These are phyloP conservation scores for Erodium maritimum DNA, from an alignment of 345 rosid species.

Conservation along the genomic window DNA sequence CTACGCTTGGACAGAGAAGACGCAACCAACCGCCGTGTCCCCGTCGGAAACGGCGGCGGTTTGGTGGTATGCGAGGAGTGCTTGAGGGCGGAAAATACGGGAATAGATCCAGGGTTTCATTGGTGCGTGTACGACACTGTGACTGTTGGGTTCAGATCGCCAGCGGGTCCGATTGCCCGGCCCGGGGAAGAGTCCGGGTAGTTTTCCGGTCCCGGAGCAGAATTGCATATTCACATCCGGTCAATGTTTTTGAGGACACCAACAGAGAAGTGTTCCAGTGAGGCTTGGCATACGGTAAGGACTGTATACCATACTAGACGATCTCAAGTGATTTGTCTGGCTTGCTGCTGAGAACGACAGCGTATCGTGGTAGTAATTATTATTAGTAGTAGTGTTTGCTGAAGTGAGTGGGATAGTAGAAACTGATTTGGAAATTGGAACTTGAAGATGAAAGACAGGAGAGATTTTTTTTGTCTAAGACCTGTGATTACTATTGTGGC, in stretches of 20 bases:
- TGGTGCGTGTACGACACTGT: constrained; percentile 36
- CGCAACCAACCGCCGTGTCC: neutral
- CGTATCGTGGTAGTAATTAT: too few relatives aligned
- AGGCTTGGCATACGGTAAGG: neutral
- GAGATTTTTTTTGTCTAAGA: too few relatives aligned
- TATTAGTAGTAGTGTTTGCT: neutral
- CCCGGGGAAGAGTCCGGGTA: constrained; percentile 13
- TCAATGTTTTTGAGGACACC: too few relatives aligned
- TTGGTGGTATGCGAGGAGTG: constrained; percentile 27
- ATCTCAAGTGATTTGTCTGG: too few relatives aligned
- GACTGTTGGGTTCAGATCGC: constrained; percentile 27
- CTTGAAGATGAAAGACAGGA: too few relatives aligned
- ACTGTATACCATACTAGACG: neutral
- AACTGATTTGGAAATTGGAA: too few relatives aligned
- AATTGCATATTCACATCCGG: too few relatives aligned
- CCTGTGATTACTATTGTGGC: too few relatives aligned
- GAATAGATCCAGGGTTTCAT: constrained; percentile 25
- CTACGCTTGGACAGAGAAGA: neutral
- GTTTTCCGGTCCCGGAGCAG: too few relatives aligned
- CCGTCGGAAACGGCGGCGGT: neutral
- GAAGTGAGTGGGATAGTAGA: neutral
- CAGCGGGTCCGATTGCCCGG: constrained; percentile 42
- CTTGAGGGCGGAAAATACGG: constrained; percentile 10
- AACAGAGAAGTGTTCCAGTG: neutral
- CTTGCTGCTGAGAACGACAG: too few relatives aligned